Percentiles rank a stretch among this genome's conserved stretches.
Evolutionary conservation across 106 monocot genomes (phyloP).

Genomic region (Allium sativum): DNA sequence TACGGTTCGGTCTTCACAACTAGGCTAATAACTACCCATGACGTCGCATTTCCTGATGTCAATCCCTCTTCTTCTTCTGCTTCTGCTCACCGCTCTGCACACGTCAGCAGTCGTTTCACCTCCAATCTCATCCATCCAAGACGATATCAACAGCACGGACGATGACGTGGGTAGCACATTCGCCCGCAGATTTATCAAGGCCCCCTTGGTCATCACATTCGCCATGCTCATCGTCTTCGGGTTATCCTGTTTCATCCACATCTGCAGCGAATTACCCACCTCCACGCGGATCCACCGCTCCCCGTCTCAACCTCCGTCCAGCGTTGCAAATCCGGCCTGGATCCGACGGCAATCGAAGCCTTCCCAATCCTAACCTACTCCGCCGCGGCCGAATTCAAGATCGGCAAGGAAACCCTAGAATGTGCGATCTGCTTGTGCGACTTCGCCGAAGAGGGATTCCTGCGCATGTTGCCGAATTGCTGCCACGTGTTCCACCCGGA

Average conservation of each 20-base stretch:
- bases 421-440: conserved; percentile 58
- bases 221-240: conserved; percentile 34
- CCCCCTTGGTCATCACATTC: conserved; percentile 27
- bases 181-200: conserved; percentile 12
- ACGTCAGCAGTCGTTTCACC: neutral
- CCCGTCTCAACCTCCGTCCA: neutral
- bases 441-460: conserved; percentile 39
- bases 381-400: conserved; percentile 30
- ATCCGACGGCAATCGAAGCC: conserved; percentile 14
- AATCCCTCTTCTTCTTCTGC: neutral
- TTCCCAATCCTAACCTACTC: conserved; percentile 45
- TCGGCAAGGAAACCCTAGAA: conserved; percentile 40
- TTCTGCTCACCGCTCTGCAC: neutral
- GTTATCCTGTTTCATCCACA: no score
- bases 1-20: no score
- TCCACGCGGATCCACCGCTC: neutral
- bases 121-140: neutral
- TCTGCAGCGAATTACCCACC: neutral
- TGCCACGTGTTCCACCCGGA: conserved; percentile 61
- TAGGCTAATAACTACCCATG: no score
- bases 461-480: conserved; percentile 55
- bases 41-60: neutral
- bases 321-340: conserved; percentile 21
- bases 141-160: neutral
- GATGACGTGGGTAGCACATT: neutral